These are phyloP conservation scores for Monilinia aucupariae DNA, from an alignment of 2,329 filamentous ascomycete genomes.

Conservation along the genomic window DNA sequence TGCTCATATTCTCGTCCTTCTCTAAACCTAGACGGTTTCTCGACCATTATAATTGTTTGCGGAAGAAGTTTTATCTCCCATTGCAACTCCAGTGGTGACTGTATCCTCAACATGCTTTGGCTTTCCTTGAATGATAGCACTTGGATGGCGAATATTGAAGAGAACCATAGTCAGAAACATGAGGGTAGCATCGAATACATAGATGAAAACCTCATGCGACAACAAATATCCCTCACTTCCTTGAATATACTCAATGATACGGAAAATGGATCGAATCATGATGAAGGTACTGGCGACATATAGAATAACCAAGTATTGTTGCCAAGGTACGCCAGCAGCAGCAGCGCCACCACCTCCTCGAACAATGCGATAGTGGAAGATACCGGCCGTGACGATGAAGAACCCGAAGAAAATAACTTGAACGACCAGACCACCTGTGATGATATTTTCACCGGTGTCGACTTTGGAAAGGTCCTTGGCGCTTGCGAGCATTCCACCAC, in stretches of 20 bases:
- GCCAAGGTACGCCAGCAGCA: conserved; percentile 19
- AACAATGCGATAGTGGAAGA: conserved; percentile 24
- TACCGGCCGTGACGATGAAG: conserved; percentile 37
- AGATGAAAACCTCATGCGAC: conserved; percentile 41
- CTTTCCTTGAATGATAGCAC: conserved; percentile 6
- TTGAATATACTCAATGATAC: conserved; percentile 44
- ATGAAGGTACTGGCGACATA: conserved; percentile 43
- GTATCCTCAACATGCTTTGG: not conserved
- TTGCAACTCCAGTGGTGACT: not conserved
- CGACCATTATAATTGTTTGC: not conserved
- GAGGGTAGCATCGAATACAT: conserved; percentile 43
- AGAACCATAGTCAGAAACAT: conserved; percentile 40
- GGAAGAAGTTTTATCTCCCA: not conserved
- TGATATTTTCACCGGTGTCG: conserved; percentile 38
- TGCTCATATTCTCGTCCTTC: not conserved
- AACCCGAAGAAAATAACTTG: conserved; percentile 49
- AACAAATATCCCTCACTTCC: conserved; percentile 43
- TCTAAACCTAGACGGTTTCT: not conserved
- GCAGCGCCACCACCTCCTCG: conserved; percentile 14
- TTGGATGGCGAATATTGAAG: conserved; percentile 37
- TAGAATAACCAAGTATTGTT: conserved; percentile 38
- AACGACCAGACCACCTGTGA: conserved; percentile 44
- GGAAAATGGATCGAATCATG: conserved; percentile 44
- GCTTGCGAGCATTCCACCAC: conserved; percentile 24
- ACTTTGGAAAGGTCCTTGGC: conserved; percentile 20